phyloP scores from a whole-genome alignment of 78 protist genomes.

The Dictyostelium capitatum region DNA sequence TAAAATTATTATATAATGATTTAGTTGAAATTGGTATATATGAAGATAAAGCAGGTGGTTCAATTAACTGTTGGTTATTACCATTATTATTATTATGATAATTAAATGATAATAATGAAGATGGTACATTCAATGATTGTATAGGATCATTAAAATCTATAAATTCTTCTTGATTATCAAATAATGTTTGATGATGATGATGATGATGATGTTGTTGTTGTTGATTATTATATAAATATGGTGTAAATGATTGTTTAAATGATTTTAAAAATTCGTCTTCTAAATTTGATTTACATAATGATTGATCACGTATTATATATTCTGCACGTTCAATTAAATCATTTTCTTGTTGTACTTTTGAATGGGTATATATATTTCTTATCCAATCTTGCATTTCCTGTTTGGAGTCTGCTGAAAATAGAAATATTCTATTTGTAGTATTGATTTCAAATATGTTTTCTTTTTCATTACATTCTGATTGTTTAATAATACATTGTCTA shows the following conservation, averaged over 20 bases:
- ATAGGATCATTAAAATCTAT: not conserved
- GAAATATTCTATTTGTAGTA: constrained; percentile 41
- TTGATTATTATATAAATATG: not conserved
- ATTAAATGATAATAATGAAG: not conserved
- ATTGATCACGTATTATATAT: constrained; percentile 14
- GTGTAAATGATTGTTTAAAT: not conserved
- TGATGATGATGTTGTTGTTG: not conserved
- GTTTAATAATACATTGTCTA: constrained; percentile 32
- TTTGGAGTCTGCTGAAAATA: constrained; percentile 46
- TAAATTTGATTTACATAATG: constrained; percentile 11
- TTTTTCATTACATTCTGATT: not conserved
- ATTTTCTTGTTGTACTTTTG: constrained; percentile 45
- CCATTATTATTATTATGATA: not conserved
- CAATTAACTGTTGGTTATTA: not conserved
- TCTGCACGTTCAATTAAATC: constrained; percentile 60
- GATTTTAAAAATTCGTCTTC: constrained; percentile 36
- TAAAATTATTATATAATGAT: not conserved
- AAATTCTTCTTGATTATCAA: too few species aligned
- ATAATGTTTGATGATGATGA: not conserved
- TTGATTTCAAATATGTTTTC: constrained; percentile 51
- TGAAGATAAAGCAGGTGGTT: not conserved
- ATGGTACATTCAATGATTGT: not conserved
- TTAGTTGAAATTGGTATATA: not conserved
- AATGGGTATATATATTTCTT: constrained; percentile 25
- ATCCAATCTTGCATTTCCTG: constrained; percentile 64